A percentile compares a stretch with the other conserved stretches of the same genome.
These are phyloP conservation scores for Salix purpurea DNA, from an alignment of 345 rosid species.

Conservation along the genomic window DNA sequence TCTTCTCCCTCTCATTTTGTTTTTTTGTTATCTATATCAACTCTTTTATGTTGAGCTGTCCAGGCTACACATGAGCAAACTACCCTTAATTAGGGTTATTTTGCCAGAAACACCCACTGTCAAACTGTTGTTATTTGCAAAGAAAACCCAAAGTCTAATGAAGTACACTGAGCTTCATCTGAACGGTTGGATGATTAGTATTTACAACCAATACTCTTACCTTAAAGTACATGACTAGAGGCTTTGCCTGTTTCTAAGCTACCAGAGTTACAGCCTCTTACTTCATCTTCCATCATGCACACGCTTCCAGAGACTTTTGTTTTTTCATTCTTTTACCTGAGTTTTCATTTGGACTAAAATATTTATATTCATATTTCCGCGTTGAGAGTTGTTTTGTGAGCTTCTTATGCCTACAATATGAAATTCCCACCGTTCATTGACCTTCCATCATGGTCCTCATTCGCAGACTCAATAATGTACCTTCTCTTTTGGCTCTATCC, in stretches of 20 bases:
- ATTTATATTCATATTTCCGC: not conserved
- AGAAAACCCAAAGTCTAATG: no score
- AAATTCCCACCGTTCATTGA: not conserved
- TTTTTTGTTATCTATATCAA: no score
- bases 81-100: no score
- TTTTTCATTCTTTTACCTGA: not conserved
- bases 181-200: not conserved
- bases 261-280: not conserved
- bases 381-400: not conserved
- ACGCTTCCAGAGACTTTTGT: no score
- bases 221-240: not conserved
- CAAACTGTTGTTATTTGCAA: no score
- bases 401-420: not conserved
- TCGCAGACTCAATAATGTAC: constrained; percentile 31
- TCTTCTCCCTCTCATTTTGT: no score
- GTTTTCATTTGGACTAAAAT: not conserved
- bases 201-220: not conserved
- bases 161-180: no score
- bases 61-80: no score
- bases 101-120: no score
- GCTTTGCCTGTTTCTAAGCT: not conserved
- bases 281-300: not conserved
- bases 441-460: not conserved
- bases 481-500: constrained; percentile 42
- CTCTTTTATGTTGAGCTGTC: no score